A percentile compares a stretch with the other conserved stretches of the same genome.
Evolutionary conservation across 139 green algal genomes (phyloP).

Genomic region (Desmodesmus armatus): DNA sequence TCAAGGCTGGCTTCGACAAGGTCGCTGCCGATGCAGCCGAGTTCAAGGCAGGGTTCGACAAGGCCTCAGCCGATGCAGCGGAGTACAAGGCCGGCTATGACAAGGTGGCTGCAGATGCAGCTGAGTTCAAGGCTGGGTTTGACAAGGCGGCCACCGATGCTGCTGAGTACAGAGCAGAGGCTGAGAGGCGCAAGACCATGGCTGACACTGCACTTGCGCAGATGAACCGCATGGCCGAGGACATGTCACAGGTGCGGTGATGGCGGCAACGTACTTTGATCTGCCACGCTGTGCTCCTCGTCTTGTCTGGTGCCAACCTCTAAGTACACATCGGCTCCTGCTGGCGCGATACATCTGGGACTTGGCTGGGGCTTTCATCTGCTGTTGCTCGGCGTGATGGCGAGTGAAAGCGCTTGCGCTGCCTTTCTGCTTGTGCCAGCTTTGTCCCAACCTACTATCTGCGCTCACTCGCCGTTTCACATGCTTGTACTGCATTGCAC

Average conservation of each 20-base stretch:
- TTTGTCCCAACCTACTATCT: too few relatives aligned
- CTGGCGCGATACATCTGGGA: too few relatives aligned
- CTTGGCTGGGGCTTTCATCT: too few relatives aligned
- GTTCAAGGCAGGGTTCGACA: constrained; percentile 41
- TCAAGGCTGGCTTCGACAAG: constrained; percentile 41
- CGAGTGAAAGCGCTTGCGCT: too few relatives aligned
- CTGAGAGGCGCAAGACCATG: neutral
- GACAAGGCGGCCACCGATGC: constrained; percentile 16
- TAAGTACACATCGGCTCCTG: too few relatives aligned
- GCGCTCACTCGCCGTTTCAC: too few relatives aligned
- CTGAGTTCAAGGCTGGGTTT: constrained; percentile 1
- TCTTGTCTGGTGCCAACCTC: too few relatives aligned
- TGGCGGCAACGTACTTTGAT: too few relatives aligned
- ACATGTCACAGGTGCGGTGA: constrained; percentile 39
- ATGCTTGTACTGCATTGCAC: too few relatives aligned
- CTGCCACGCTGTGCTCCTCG: too few relatives aligned
- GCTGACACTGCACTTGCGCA: neutral
- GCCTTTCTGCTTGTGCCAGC: too few relatives aligned
- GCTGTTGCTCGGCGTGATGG: too few relatives aligned
- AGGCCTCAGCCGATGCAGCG: constrained; percentile 26
- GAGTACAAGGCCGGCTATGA: constrained; percentile 47
- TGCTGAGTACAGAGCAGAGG: constrained; percentile 25
- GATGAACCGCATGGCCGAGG: constrained; percentile 37
- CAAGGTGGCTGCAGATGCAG: constrained; percentile 27
- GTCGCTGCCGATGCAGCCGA: constrained; percentile 11